Percentiles rank a stretch among this genome's conserved stretches.
Evolutionary conservation across 169 alveolate species (phyloP).

Genomic region (Cryptosporidium sp.): DNA sequence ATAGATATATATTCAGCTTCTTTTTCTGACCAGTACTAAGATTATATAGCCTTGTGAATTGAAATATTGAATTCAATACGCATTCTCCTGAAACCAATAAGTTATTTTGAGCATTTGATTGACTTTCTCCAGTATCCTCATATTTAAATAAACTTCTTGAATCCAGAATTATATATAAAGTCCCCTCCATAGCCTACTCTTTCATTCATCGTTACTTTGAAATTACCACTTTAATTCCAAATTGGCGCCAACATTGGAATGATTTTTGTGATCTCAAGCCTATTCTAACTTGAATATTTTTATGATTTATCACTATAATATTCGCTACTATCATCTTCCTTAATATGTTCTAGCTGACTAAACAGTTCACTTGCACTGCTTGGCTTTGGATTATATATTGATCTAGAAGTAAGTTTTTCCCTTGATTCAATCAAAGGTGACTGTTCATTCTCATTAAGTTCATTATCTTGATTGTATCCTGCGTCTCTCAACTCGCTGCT

Average conservation of each 20-base stretch:
- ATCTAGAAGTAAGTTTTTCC: neutral
- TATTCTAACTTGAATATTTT: neutral
- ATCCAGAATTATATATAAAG: constrained; percentile 49
- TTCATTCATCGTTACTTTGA: neutral
- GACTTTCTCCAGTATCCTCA: neutral
- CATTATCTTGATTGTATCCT: constrained; percentile 18
- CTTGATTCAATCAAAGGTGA: constrained; percentile 23
- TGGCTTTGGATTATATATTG: constrained; percentile 39
- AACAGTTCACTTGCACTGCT: constrained; percentile 13
- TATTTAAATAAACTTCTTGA: constrained; percentile 40
- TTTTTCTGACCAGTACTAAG: constrained; percentile 26
- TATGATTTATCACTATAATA: constrained; percentile 42
- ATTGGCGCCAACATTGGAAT: neutral
- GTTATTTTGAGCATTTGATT: neutral
- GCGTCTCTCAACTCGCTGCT: constrained; percentile 28
- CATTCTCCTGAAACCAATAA: constrained; percentile 32
- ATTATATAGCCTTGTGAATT: constrained; percentile 34
- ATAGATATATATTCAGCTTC: constrained; percentile 15
- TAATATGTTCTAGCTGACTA: constrained; percentile 14
- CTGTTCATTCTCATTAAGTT: constrained; percentile 38
- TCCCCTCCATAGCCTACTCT: constrained; percentile 18
- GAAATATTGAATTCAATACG: constrained; percentile 28
- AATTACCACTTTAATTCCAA: neutral
- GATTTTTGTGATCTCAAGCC: neutral
- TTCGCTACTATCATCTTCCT: constrained; percentile 46